Percentiles rank a stretch among this genome's conserved stretches.
Conservation (phyloP, 148 eudicot species). For the Heliamphora exappendiculata region DNA sequence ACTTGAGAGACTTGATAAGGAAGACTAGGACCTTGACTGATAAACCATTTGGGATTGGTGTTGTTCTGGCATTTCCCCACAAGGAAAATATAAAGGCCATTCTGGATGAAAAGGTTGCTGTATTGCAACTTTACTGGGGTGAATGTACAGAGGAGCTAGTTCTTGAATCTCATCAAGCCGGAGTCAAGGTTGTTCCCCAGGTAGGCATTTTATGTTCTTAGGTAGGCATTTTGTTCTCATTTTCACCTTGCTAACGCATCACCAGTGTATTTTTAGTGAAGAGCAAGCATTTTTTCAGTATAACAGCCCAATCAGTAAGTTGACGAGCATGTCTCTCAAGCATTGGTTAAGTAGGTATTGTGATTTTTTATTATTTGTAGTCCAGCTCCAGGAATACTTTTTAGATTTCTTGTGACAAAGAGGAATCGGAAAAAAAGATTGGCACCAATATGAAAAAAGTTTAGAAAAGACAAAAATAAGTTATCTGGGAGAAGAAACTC, state of each 20-base stretch:
- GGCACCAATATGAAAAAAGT: too few relatives aligned
- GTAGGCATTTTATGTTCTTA: constrained; percentile 41
- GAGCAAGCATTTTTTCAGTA: background rate
- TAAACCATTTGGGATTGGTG: constrained; percentile 84
- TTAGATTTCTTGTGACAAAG: too few relatives aligned
- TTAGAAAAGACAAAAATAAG: too few relatives aligned
- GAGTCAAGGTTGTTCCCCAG: constrained; percentile 89
- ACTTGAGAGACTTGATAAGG: constrained; percentile 71
- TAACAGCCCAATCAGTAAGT: background rate
- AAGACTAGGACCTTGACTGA: constrained; percentile 70
- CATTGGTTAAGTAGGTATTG: background rate
- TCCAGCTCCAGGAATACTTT: background rate
- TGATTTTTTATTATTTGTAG: background rate
- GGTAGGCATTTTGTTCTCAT: constrained; percentile 27
- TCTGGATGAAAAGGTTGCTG: constrained; percentile 75
- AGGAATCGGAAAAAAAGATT: too few relatives aligned
- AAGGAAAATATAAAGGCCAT: constrained; percentile 74
- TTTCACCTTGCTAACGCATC: background rate
- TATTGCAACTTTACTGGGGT: constrained; percentile 89
- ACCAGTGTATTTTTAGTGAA: background rate
- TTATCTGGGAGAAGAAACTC: too few relatives aligned
- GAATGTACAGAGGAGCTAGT: constrained; percentile 71
- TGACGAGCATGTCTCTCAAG: background rate
- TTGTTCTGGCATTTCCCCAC: constrained; percentile 85
- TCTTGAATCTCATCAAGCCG: constrained; percentile 66